Conservation (phyloP, 2,329 filamentous ascomycete species). For the Pestalotiopsis fici region DNA sequence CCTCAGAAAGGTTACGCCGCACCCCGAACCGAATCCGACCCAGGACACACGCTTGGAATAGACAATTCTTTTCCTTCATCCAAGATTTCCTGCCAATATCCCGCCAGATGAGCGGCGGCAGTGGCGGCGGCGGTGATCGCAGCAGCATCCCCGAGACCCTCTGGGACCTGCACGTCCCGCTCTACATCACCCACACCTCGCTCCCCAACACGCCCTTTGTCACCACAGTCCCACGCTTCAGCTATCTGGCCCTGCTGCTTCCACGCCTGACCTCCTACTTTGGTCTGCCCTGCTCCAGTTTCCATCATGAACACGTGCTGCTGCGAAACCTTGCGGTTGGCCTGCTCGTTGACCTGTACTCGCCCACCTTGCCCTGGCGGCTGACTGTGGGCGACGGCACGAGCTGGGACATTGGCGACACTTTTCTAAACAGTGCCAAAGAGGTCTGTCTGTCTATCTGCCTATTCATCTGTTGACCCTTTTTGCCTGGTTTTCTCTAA, state of each 20-base stretch:
- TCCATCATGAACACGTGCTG: constrained; percentile 47
- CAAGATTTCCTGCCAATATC: background rate
- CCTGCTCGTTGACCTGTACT: constrained; percentile 56
- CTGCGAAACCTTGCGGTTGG: constrained; percentile 32
- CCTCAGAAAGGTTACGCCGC: background rate
- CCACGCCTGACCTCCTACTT: constrained; percentile 57
- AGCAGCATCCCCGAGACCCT: constrained; percentile 45
- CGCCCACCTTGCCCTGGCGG: constrained; percentile 54
- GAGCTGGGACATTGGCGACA: constrained; percentile 62
- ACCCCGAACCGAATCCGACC: too few species aligned
- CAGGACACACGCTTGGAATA: background rate
- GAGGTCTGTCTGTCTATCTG: constrained; percentile 43
- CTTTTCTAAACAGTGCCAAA: constrained; percentile 66
- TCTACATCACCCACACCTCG: constrained; percentile 54
- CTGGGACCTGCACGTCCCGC: constrained; percentile 55
- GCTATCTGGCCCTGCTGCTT: constrained; percentile 59
- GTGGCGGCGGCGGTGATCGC: background rate
- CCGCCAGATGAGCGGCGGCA: constrained; percentile 1
- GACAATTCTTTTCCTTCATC: too few species aligned
- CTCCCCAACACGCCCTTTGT: constrained; percentile 51
- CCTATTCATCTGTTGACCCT: background rate
- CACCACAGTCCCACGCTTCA: constrained; percentile 56
- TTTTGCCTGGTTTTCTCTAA: background rate
- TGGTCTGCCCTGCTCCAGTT: constrained; percentile 55
- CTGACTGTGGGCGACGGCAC: constrained; percentile 55